These are phyloP conservation scores for Panaeolus papilionaceus DNA, from an alignment of 768 basidiomycete genomes.

Conservation along the genomic window DNA sequence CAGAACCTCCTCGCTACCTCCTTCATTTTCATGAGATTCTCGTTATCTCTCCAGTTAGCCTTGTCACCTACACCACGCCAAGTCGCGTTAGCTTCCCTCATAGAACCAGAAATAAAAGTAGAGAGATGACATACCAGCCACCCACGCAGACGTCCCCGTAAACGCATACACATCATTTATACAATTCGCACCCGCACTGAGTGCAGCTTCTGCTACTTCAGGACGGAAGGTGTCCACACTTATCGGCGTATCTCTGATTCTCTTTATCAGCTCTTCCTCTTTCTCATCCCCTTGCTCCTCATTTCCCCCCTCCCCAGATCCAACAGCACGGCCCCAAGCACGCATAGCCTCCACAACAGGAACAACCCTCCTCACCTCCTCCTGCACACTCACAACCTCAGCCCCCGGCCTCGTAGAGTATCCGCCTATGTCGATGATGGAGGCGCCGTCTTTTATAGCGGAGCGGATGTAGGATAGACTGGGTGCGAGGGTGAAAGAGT, in stretches of 20 bases:
- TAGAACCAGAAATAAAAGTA: too few species aligned
- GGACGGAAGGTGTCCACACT: conserved; percentile 92
- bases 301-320: too few species aligned
- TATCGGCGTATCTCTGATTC: conserved; percentile 50
- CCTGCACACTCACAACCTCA: conserved; percentile 62
- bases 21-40: conserved; percentile 66
- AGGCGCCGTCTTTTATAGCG: conserved; percentile 63
- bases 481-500: too few species aligned
- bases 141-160: conserved; percentile 61
- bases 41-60: conserved; percentile 21
- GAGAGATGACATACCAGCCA: conserved; percentile 29
- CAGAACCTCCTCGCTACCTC: conserved; percentile 62
- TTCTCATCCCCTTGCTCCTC: too few species aligned
- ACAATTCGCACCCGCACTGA: conserved; percentile 86
- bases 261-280: conserved; percentile 30
- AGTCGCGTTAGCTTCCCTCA: too few species aligned
- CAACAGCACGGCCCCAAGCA: conserved; percentile 31
- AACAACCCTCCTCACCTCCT: conserved; percentile 76
- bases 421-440: conserved; percentile 92
- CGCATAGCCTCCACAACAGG: conserved; percentile 53
- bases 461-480: conserved; percentile 59
- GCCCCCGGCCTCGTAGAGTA: conserved; percentile 92
- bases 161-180: conserved; percentile 94
- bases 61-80: too few species aligned
- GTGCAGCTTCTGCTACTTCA: conserved; percentile 74